Evolutionary conservation across 1,139 yeast species (phyloP).

Genomic region (Pichiaceae sp.): DNA sequence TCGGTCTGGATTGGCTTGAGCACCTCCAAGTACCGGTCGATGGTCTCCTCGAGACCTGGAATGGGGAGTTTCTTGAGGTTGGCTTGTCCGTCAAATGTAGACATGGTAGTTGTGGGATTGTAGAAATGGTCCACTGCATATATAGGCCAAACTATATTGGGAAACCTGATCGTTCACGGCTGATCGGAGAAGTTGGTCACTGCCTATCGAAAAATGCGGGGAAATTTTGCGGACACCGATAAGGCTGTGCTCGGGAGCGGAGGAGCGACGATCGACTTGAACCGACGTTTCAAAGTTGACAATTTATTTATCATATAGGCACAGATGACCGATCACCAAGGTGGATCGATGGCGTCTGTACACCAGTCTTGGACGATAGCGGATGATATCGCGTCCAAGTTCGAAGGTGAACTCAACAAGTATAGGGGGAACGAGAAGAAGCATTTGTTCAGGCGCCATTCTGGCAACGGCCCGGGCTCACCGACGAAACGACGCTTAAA

Average conservation of each 20-base stretch:
- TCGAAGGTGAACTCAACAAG: slow-evolving; percentile 1
- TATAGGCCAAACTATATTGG: background rate
- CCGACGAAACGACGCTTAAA: background rate
- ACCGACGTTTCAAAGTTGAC: background rate
- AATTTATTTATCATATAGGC: too few relatives aligned
- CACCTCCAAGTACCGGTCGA: slow-evolving; percentile 53
- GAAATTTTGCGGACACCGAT: background rate
- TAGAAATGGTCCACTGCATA: background rate
- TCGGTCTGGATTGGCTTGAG: slow-evolving; percentile 73
- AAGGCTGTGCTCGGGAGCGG: background rate
- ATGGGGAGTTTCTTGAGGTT: slow-evolving; percentile 62
- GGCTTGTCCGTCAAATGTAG: slow-evolving; percentile 51
- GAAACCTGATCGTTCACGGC: background rate
- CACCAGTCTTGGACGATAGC: background rate
- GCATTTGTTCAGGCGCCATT: background rate
- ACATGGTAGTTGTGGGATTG: slow-evolving; percentile 9
- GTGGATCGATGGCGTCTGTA: background rate
- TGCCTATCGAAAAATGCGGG: background rate
- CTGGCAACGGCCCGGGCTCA: background rate
- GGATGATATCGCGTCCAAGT: background rate
- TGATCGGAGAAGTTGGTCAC: background rate
- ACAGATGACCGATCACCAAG: background rate
- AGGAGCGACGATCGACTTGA: background rate
- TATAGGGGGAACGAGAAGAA: background rate
- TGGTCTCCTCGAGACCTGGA: slow-evolving; percentile 62